These are phyloP conservation scores for Straminergon stramineum DNA, from an alignment of 225 moss, liverwort and hornwort genomes.

Conservation along the genomic window DNA sequence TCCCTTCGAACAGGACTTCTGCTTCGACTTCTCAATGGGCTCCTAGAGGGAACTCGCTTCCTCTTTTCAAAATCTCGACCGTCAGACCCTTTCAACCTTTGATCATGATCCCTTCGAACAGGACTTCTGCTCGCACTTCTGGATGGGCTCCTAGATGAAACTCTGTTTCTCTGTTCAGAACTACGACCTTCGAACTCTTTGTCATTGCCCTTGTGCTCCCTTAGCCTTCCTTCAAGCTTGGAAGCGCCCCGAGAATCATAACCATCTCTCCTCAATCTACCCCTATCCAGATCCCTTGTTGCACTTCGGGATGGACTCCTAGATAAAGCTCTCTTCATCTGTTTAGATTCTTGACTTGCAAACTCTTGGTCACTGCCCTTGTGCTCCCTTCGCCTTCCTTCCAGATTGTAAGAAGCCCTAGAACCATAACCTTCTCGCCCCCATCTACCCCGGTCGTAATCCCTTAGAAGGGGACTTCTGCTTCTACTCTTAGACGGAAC, in stretches of 20 bases:
- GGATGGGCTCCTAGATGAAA: not conserved
- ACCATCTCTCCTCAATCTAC: not conserved
- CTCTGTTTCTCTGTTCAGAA: not conserved
- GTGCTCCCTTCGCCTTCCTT: conserved; percentile 11
- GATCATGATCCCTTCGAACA: not conserved
- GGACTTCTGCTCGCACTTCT: conserved; percentile 18
- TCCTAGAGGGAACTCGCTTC: conserved; percentile 8
- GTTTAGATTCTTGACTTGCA: not conserved
- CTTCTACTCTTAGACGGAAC: not conserved
- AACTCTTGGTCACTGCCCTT: not conserved
- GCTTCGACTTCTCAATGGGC: not conserved
- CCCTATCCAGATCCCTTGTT: not conserved
- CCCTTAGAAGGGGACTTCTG: conserved; percentile 6
- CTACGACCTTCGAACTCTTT: not conserved
- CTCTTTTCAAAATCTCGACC: conserved; percentile 3
- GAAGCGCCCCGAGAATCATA: not conserved
- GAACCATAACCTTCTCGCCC: not conserved
- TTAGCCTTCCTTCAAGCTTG: not conserved
- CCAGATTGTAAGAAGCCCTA: not conserved
- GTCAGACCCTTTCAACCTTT: not conserved
- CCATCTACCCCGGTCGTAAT: not conserved
- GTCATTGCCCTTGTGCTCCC: not conserved
- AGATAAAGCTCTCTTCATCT: conserved; percentile 1
- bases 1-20: conserved; percentile 8
- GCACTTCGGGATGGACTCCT: conserved; percentile 9